Conservation (phyloP, 2,329 filamentous ascomycete genomes). For the Purpureocillium lavendulum region DNA sequence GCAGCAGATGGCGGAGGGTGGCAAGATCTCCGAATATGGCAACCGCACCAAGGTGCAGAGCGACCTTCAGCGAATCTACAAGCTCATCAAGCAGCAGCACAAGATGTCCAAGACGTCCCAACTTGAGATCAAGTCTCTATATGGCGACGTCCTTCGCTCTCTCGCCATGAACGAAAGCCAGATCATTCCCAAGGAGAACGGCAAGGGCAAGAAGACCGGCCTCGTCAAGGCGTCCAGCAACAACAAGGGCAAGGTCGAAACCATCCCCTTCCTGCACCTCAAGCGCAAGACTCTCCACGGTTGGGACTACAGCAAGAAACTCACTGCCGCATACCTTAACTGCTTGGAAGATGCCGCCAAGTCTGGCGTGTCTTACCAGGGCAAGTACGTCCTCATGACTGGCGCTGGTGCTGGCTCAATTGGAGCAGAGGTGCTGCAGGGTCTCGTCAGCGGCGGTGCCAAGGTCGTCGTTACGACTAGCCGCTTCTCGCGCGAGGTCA, state of each 20-base stretch:
- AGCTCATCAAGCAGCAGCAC: slow-evolving; percentile 96
- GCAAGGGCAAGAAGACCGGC: slow-evolving; percentile 50
- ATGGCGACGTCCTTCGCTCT: slow-evolving; percentile 88
- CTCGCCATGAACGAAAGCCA: slow-evolving; percentile 97
- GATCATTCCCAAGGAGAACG: slow-evolving; percentile 83
- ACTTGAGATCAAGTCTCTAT: slow-evolving; percentile 90
- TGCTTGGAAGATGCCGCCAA: slow-evolving; percentile 84
- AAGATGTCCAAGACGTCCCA: slow-evolving; percentile 95
- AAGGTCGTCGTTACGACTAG: slow-evolving; percentile 96
- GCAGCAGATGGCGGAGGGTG: slow-evolving; percentile 95
- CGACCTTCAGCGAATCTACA: slow-evolving; percentile 90
- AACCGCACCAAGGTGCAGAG: slow-evolving; percentile 98
- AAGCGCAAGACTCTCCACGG: slow-evolving; percentile 90
- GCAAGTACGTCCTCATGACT: slow-evolving; percentile 96
- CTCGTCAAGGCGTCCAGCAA: slow-evolving; percentile 46
- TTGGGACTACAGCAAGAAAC: slow-evolving; percentile 99
- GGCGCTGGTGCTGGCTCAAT: slow-evolving; percentile 97
- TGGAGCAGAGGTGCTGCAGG: slow-evolving; percentile 91
- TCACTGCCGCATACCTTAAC: slow-evolving; percentile 87
- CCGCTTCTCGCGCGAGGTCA: slow-evolving; percentile 92
- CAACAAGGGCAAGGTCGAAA: slow-evolving; percentile 87
- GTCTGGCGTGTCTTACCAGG: slow-evolving; percentile 81
- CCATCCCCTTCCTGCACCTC: slow-evolving; percentile 93
- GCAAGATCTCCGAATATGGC: slow-evolving; percentile 97
- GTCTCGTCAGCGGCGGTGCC: slow-evolving; percentile 90